Conservation (phyloP, 768 basidiomycete genomes). For the Agrocybe praecox region DNA sequence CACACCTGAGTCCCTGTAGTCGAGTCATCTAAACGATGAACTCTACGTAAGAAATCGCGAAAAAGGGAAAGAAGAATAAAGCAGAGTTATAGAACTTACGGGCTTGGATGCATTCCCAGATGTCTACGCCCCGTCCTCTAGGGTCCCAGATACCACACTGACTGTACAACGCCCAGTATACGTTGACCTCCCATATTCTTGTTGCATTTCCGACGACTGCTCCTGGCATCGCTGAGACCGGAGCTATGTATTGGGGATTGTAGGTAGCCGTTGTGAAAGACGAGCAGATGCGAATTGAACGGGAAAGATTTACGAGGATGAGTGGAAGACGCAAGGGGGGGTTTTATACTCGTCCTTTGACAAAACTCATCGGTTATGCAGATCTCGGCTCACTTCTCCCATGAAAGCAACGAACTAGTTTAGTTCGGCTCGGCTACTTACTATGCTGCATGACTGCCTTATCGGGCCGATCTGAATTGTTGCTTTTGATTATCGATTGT, state of each 20-base stretch:
- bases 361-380: conserved; percentile 1
- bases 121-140: conserved; percentile 65
- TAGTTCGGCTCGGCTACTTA: background rate
- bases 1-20: conserved; percentile 50
- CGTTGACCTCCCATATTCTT: conserved; percentile 69
- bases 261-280: conserved; percentile 12
- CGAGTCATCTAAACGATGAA: conserved; percentile 53
- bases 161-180: conserved; percentile 63
- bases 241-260: background rate
- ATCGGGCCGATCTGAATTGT: conserved; percentile 8
- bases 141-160: conserved; percentile 78
- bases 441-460: background rate
- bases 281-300: background rate
- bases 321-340: background rate
- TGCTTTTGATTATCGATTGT: conserved; percentile 5
- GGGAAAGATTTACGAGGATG: conserved; percentile 3
- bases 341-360: conserved; percentile 10
- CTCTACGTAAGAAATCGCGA: background rate
- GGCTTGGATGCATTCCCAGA: conserved; percentile 74
- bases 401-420: conserved; percentile 1
- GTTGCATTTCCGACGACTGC: conserved; percentile 66
- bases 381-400: conserved; percentile 7
- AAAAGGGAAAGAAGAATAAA: background rate
- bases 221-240: conserved; percentile 35
- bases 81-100: conserved; percentile 46